Evolutionary conservation across 768 basidiomycete genomes (phyloP).

Genomic region (Trametes villosa): DNA sequence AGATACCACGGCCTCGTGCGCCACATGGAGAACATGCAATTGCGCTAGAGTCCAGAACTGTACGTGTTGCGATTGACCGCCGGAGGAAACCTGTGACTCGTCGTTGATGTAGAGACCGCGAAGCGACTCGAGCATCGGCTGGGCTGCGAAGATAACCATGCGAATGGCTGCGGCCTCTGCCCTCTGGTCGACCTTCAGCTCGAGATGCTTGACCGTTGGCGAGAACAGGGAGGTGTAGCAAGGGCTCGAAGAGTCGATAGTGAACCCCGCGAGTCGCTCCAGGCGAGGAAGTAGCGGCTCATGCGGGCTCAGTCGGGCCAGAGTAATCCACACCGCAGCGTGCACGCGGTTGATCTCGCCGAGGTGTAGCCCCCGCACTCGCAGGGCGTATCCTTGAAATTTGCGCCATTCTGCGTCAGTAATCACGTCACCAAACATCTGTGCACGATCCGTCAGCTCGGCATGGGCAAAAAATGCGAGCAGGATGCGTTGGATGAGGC

Average conservation of each 20-base stretch:
- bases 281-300: conserved; percentile 1
- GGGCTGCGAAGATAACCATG: neutral
- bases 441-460: neutral
- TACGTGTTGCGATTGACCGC: neutral
- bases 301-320: neutral
- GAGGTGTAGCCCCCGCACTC: conserved; percentile 4
- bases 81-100: too few relatives aligned
- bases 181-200: neutral
- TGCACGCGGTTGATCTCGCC: neutral
- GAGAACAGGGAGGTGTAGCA: conserved; percentile 4
- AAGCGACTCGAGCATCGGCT: neutral
- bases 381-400: neutral
- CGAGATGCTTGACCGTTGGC: neutral
- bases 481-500: too few relatives aligned
- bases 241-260: neutral
- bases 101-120: neutral
- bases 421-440: neutral
- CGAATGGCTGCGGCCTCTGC: neutral
- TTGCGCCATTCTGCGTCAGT: neutral
- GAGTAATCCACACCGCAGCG: neutral
- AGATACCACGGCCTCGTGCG: neutral
- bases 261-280: neutral
- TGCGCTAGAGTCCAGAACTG: neutral
- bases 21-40: neutral
- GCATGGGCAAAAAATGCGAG: neutral